Conservation (phyloP, 2,329 filamentous ascomycete species). For the Sporothrix mexicana region DNA sequence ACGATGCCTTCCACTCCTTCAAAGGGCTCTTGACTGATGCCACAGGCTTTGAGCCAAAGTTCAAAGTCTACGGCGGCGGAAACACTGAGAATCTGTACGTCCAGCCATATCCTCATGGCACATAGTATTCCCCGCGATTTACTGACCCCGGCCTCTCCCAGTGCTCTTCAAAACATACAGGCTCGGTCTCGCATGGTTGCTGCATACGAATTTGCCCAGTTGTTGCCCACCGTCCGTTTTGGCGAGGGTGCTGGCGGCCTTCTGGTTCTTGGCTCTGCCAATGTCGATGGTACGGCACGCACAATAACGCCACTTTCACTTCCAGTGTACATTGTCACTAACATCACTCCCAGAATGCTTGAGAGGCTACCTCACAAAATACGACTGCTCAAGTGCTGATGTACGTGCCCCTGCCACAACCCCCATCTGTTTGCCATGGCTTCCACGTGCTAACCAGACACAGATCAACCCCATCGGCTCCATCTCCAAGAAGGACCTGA, state of each 20-base stretch:
- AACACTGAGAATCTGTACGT: constrained; percentile 61
- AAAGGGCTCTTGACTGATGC: constrained; percentile 64
- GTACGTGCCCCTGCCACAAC: background rate
- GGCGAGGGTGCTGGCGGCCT: constrained; percentile 38
- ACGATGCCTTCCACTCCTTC: constrained; percentile 66
- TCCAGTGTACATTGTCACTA: background rate
- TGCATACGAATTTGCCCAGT: constrained; percentile 55
- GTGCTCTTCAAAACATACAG: constrained; percentile 70
- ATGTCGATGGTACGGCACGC: constrained; percentile 40
- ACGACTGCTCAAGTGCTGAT: constrained; percentile 56
- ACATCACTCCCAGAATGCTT: constrained; percentile 46
- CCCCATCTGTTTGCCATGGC: background rate
- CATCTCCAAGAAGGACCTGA: constrained; percentile 68
- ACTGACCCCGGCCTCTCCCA: background rate
- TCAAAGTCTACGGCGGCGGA: constrained; percentile 68
- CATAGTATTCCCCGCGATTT: background rate
- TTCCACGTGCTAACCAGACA: background rate
- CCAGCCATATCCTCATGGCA: background rate
- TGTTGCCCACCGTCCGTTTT: constrained; percentile 36
- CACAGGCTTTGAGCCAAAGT: constrained; percentile 60
- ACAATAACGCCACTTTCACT: background rate
- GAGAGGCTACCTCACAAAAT: constrained; percentile 68
- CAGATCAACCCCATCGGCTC: constrained; percentile 67
- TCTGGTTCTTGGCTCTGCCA: constrained; percentile 39
- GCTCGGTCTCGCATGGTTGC: constrained; percentile 63